Base-by-base conservation (phyloP, 192 early-diverging fungal genomes). In the Coemansia sp. region DNA sequence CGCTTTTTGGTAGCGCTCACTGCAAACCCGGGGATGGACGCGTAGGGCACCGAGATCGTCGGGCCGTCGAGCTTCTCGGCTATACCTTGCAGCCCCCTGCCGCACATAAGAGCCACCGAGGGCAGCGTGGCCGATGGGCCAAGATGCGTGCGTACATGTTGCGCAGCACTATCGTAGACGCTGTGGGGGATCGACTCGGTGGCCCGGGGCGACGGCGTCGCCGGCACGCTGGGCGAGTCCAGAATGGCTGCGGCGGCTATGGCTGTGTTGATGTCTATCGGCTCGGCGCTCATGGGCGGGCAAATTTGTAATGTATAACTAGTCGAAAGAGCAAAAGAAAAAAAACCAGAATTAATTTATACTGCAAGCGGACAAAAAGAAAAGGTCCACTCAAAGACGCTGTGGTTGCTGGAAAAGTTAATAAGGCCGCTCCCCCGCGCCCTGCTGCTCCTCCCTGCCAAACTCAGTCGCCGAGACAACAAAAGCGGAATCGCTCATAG, bases 1-100 rank as follows among this genome's bases (percentile, higher is more conserved):
- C 72, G 27, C 18, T 46, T 68, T 9, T 64, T 50, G 11, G 77
- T 54, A 18, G 87, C 90, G 72, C 85, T 87, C 46, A 55, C 58
- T 33, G 84, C 83, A 60, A 96, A 96, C 15, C 88, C 84, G 13
- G 93, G 93, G 63, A 96, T 94, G 24, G 87, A 84, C 18, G 79
- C 63, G 76, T 87, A 90, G 3, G 81, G 40, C 36, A 96, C 83
- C 53, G 83, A 82, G 28, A 85, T 55, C 9, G 76, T 69, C 66
- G 71, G 36, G 52, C 69, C 56, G 28, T 84, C 77, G 28, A 92
- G 78, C 40, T 76, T 80, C 38, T 87, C 81, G n/a, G 83, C 89
- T 10, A 92, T 67, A 11, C 87, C 86, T 38, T 87, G 86, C 23
- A 96, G 77, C 3, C 92, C 91, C 20, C 81, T 81, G 19, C 93